Conservation (phyloP, 1,139 yeast genomes). For the Candida neerlandica region DNA sequence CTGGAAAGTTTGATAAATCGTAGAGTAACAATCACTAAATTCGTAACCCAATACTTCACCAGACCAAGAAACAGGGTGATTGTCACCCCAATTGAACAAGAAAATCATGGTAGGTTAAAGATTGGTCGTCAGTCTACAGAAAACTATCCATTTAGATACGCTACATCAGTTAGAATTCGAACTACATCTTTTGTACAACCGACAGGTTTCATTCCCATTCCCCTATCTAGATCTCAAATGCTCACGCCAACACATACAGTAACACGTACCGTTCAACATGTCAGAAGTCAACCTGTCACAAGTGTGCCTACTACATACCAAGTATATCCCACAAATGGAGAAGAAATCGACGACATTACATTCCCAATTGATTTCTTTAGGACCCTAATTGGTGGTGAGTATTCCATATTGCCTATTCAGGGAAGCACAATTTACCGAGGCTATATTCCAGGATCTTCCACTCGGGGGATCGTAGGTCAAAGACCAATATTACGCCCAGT, state of each 20-base stretch:
- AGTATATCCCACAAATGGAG: neutral
- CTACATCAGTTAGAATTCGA: neutral
- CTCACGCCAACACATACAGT: neutral
- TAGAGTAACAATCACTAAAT: neutral
- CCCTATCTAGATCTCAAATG: neutral
- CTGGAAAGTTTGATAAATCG: neutral
- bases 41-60: neutral
- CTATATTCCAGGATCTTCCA: neutral
- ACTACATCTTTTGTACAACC: neutral
- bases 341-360: conserved; percentile 4
- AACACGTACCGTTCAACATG: neutral
- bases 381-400: neutral
- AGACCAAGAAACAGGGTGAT: neutral
- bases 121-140: neutral
- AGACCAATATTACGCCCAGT: neutral
- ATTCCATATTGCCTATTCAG: conserved; percentile 7
- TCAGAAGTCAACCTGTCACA: too few relatives aligned
- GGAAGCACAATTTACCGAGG: neutral
- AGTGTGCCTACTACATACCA: too few relatives aligned
- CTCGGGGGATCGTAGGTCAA: neutral
- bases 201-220: neutral
- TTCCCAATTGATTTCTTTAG: neutral
- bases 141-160: neutral
- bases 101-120: neutral
- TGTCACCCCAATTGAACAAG: neutral